Evolutionary conservation across 2,329 filamentous ascomycete species (phyloP), one percentile per base, ranked within the genome.

Genomic region (Fragosphaeria purpurea): DNA sequence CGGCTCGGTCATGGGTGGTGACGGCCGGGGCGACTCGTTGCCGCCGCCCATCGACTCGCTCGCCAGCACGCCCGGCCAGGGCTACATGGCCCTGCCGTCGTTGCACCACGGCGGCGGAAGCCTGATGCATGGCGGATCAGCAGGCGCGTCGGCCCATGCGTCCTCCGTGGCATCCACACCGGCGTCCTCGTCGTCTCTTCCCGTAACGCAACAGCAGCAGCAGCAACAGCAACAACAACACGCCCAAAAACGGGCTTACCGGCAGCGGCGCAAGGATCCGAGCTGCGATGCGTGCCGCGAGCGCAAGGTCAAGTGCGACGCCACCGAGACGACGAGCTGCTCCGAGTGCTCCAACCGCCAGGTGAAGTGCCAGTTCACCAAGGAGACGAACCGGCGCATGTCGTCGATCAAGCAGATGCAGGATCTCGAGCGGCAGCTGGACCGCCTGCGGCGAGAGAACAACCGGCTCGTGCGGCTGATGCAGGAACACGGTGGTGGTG

Each of bases 401-500:
- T 97, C 93, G 13, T 97, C 91, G 1, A 97, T 97, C 70, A 98
- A 97, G 79, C 93, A 96, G 72, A 87, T 97, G 10, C 93, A 97
- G 68, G 93, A 98, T 65, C 75, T 98, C 32, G 91, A 97, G 69
- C 93, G 88, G 67, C 90, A 96, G 67, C 80, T 96, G 61, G 79
- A 85, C 44, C 78, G 84, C 48, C 77, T 93, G 41, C 86, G 83
- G 63, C 82, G 88, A 52, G 86, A 95, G 65, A 90, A 95, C 61
- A 76, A 73, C 50, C 83, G 82, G 54, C 70, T 95, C 40, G 80
- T 81, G 48, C 81, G 83, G 34, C 79, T 83, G 60, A 68, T 88
- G 42, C 68, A 71, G 41, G 73, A 75, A 46, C 65, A 70, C 49
- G 70, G 73, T 51, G 72, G 70, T 3, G n/a, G 11, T 4, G 13